A percentile compares a stretch with the other conserved stretches of the same genome.
Conservation (phyloP, 495 filamentous ascomycete genomes). For the Neurospora sp. region DNA sequence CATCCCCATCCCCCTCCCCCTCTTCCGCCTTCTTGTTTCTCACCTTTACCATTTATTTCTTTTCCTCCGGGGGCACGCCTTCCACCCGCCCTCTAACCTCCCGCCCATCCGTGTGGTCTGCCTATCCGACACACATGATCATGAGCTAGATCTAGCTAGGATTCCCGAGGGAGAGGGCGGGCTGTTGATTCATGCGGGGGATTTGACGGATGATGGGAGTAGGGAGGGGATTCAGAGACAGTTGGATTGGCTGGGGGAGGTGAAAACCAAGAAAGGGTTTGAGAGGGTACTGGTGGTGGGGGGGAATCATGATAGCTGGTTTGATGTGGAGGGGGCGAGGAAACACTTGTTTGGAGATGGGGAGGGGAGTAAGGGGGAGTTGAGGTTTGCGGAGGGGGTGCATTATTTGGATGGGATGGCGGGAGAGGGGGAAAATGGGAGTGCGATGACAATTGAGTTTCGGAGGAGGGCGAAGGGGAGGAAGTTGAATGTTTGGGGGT, state of each 20-base stretch:
- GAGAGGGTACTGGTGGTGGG: conserved; percentile 49
- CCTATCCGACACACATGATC: conserved; percentile 80
- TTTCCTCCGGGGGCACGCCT: conserved; percentile 51
- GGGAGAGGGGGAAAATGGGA: conserved; percentile 34
- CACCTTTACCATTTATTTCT: conserved; percentile 52
- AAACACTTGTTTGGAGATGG: conserved; percentile 15
- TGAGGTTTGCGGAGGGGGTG: conserved; percentile 36
- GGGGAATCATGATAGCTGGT: conserved; percentile 85
- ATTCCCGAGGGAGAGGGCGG: conserved; percentile 81
- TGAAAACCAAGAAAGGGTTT: conserved; percentile 49
- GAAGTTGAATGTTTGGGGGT: conserved; percentile 44
- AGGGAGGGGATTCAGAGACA: conserved; percentile 61
- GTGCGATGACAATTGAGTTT: conserved; percentile 36
- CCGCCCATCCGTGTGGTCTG: conserved; percentile 68
- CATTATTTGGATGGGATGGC: conserved; percentile 42
- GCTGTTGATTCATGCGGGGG: conserved; percentile 81
- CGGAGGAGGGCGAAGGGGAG: conserved; percentile 29
- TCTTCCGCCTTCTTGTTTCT: conserved; percentile 19
- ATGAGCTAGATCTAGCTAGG: conserved; percentile 25
- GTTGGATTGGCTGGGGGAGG: conserved; percentile 65
- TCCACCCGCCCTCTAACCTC: conserved; percentile 36
- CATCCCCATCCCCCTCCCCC: conserved; percentile 31
- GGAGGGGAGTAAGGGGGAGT: conserved; percentile 21
- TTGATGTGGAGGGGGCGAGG: conserved; percentile 46
- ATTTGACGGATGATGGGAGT: conserved; percentile 66